phyloP scores from a whole-genome alignment of 805 yeast species.

The Wickerhamomyces chaumierensis region DNA sequence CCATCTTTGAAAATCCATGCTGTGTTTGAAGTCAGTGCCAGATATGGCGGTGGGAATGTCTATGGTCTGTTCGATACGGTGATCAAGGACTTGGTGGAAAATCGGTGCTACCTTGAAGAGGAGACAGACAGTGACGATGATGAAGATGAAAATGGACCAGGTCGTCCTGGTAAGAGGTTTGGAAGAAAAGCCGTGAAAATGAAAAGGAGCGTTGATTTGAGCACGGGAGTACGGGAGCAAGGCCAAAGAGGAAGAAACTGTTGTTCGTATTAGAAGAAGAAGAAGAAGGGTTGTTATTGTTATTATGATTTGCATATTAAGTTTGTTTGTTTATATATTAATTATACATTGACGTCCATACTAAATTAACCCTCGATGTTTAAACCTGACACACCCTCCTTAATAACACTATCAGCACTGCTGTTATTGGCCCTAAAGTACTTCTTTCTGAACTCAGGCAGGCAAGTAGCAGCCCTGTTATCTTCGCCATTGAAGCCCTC shows the following conservation, averaged over 20 bases:
- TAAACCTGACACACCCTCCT: too few species aligned
- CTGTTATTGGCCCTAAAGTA: slow-evolving; percentile 18
- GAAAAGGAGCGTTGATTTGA: slow-evolving; percentile 19
- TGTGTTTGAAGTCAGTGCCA: slow-evolving; percentile 36
- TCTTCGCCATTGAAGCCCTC: slow-evolving; percentile 39
- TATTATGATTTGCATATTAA: not conserved
- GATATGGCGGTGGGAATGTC: slow-evolving; percentile 25
- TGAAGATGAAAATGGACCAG: slow-evolving; percentile 20
- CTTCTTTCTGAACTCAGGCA: slow-evolving; percentile 18
- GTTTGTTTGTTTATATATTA: too few species aligned
- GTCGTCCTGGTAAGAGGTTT: too few species aligned
- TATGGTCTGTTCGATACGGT: slow-evolving; percentile 27
- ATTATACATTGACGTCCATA: too few species aligned
- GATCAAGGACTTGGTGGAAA: slow-evolving; percentile 28
- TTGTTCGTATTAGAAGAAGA: slow-evolving; percentile 15
- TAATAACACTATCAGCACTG: too few species aligned
- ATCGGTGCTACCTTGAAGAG: slow-evolving; percentile 26
- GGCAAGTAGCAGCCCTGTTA: slow-evolving; percentile 20
- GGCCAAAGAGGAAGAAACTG: slow-evolving; percentile 13
- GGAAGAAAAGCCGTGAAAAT: too few species aligned
- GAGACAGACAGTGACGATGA: too few species aligned
- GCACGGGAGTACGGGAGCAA: slow-evolving; percentile 16
- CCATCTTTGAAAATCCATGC: slow-evolving; percentile 25
- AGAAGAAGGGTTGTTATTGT: not conserved
- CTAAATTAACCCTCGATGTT: too few species aligned